Evolutionary conservation across 2,329 filamentous ascomycete genomes (phyloP), one percentile per base, ranked within the genome.

Genomic region (Sordariomycetes sp.): DNA sequence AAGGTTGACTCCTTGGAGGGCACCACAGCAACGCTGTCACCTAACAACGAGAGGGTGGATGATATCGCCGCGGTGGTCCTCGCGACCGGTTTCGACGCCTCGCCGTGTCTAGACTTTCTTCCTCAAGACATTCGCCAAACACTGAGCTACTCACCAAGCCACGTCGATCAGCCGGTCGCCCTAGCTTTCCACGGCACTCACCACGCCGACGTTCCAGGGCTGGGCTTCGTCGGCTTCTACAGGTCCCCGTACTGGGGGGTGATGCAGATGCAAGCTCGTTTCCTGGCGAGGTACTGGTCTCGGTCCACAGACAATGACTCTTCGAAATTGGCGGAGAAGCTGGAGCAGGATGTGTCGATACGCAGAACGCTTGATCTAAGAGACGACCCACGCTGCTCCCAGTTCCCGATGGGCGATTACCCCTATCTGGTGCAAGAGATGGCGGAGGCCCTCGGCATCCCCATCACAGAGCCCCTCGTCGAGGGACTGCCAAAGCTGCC

Each of bases 381-480:
- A 10, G 47, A 47, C 16, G 68, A 71, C 44, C 65, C 57, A 8
- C 68, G 63, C 6, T 57, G 58, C 44, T 81, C 53, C 40, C 86
- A 92, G 46, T 92, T 87, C 45, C 86, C 84, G 24, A 88, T 90
- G 79, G 79, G 79, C 8, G 86, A 93, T 54, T 90, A 88, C 51
- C 57, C 76, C 7, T 88, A 78, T 40, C 57, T 90, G 10, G 79
- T 90, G 67, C 77, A 86, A 43, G 73, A 82, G 10, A 76, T 88
- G 38, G 65, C 77, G 10, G 53, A 66, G 3, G 70, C 75, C 0
- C 60, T 86, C 3, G 65, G 60, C 1, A 62, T 86, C 8, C 53
- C 48, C 20, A 68, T 59, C 20, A 49, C 43, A 12, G 50, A 43
- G n/a, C 47, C 56, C 1, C 57, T 56, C 12, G 46, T 41, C 28